Percentiles rank a stretch among this genome's conserved stretches.
Conservation (phyloP, 305 asterid species). For the Plantago rigida region DNA sequence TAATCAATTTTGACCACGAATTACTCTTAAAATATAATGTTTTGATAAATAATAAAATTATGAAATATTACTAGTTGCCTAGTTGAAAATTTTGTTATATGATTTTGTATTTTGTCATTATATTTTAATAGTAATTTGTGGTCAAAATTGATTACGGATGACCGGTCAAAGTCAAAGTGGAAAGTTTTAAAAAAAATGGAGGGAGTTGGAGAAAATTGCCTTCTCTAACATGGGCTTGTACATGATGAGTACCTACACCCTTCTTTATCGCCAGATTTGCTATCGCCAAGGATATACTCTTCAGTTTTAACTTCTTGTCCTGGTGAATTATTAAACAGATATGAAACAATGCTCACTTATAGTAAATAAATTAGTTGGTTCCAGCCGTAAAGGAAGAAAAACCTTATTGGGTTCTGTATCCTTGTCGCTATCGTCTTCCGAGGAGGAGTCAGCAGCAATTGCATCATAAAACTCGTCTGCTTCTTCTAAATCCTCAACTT, state of each 20-base stretch:
- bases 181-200: no score
- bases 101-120: no score
- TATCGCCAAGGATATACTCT: constrained; percentile 82
- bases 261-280: constrained; percentile 50
- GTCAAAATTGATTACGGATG: no score
- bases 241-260: constrained; percentile 46
- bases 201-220: not conserved
- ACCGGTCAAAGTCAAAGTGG: no score
- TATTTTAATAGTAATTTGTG: no score
- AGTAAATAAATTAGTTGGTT: constrained; percentile 9
- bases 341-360: constrained; percentile 15
- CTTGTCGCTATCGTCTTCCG: constrained; percentile 52
- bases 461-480: constrained; percentile 91
- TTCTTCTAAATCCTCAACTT: constrained; percentile 57
- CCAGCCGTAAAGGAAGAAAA: constrained; percentile 15
- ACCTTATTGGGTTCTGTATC: constrained; percentile 44
- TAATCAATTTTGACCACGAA: no score
- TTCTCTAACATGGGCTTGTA: constrained; percentile 16
- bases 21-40: no score
- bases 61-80: no score
- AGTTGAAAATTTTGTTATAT: no score
- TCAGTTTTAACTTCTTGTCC: constrained; percentile 63
- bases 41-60: no score
- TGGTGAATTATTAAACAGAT: constrained; percentile 28
- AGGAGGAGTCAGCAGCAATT: constrained; percentile 57